These are phyloP conservation scores for Pseudogymnoascus verrucosus DNA, from an alignment of 2,329 filamentous ascomycete genomes.

Conservation along the genomic window DNA sequence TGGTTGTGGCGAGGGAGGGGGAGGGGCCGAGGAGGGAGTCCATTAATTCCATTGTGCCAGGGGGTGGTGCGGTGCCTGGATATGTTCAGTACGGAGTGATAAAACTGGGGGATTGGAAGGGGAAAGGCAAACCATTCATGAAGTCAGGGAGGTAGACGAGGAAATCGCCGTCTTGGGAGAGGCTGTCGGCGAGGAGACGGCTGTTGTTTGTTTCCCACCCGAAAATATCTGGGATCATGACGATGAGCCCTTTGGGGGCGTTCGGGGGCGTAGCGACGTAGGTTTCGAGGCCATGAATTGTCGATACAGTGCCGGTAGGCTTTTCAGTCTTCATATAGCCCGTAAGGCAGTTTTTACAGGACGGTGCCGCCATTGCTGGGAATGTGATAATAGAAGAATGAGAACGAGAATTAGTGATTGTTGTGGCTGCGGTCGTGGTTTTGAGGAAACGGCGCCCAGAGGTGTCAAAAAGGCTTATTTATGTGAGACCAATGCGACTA, in stretches of 20 bases:
- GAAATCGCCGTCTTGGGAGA: conserved; percentile 34
- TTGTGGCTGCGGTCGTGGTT: conserved; percentile 12
- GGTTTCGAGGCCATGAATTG: conserved; percentile 33
- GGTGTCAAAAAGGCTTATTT: not conserved
- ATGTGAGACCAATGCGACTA: not conserved
- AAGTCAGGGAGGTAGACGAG: conserved; percentile 41
- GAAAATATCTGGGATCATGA: conserved; percentile 40
- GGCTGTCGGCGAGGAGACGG: conserved; percentile 37
- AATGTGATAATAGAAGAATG: conserved; percentile 21
- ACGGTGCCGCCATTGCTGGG: not conserved
- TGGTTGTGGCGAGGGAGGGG: not conserved
- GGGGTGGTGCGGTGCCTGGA: not conserved
- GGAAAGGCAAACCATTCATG: conserved; percentile 31
- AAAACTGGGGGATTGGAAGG: not conserved
- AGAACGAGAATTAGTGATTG: not conserved
- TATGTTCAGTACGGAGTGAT: not conserved
- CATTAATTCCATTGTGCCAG: not conserved
- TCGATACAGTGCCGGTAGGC: conserved; percentile 31
- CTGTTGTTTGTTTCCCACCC: conserved; percentile 40
- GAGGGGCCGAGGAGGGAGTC: not conserved
- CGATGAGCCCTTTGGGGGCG: conserved; percentile 31
- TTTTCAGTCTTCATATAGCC: conserved; percentile 31
- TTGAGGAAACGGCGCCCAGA: not conserved
- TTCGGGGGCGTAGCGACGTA: conserved; percentile 33
- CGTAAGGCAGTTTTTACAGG: conserved; percentile 20